Conservation (phyloP, 805 yeast species). For the Saturnispora sanitii region DNA sequence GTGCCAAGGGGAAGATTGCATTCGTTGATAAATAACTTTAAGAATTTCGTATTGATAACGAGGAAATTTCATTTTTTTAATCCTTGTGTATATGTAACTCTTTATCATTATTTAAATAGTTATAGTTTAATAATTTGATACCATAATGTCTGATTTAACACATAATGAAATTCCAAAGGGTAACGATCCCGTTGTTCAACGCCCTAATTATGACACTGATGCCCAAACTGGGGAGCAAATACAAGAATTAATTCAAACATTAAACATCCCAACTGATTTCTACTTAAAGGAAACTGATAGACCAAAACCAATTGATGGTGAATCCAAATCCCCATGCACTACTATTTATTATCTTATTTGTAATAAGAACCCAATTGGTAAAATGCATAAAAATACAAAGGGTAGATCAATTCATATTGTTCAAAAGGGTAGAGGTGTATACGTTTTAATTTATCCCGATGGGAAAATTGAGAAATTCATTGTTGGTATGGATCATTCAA, state of each 20-base stretch:
- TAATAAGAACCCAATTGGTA: conserved; percentile 41
- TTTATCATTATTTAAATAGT: no score
- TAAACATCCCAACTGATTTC: conserved; percentile 44
- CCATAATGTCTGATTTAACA: conserved; percentile 6
- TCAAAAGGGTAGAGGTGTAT: conserved; percentile 47
- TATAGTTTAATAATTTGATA: no score
- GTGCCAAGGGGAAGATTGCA: conserved; percentile 32
- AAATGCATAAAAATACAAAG: conserved; percentile 36
- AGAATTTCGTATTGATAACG: no score
- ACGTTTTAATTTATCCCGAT: conserved; percentile 42
- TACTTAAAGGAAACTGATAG: conserved; percentile 49
- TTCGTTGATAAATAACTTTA: no score
- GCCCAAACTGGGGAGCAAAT: conserved; percentile 17
- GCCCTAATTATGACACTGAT: conserved; percentile 19
- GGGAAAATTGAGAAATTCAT: conserved; percentile 39
- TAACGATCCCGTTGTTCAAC: conserved; percentile 13
- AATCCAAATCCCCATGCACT: conserved; percentile 27
- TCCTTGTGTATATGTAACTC: no score
- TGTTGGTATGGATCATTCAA: conserved; percentile 40
- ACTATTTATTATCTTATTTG: conserved; percentile 44
- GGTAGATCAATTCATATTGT: conserved; percentile 48
- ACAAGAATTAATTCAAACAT: conserved; percentile 27
- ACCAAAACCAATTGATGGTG: conserved; percentile 18
- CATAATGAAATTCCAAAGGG: conserved; percentile 9
- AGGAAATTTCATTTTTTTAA: not conserved